Percentiles rank a stretch among this genome's conserved stretches.
These are phyloP conservation scores for Olyra latifolia DNA, from an alignment of 176 grass and related monocot genomes.

Conservation along the genomic window DNA sequence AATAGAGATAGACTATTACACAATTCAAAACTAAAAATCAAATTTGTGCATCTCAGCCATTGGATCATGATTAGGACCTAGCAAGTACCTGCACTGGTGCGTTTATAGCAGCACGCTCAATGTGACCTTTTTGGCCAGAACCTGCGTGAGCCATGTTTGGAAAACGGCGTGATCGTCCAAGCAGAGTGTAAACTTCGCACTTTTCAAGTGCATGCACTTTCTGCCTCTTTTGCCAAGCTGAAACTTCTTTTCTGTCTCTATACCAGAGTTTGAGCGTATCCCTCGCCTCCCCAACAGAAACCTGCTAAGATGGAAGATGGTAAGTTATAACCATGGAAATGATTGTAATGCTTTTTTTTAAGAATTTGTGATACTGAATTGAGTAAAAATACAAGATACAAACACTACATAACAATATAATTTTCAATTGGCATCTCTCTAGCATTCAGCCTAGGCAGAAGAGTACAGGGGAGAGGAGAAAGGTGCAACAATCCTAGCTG, in stretches of 20 bases:
- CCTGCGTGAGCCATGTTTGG: slow-evolving; percentile 47
- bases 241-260: slow-evolving; percentile 75
- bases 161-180: slow-evolving; percentile 79
- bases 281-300: slow-evolving; percentile 76
- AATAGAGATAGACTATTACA: slow-evolving; percentile 27
- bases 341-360: not conserved
- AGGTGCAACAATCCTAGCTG: not conserved
- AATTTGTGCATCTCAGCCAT: not conserved
- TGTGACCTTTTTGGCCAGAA: slow-evolving; percentile 58
- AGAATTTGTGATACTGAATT: not conserved
- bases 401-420: not conserved
- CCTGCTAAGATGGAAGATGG: slow-evolving; percentile 52
- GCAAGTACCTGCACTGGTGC: slow-evolving; percentile 84
- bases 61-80: slow-evolving; percentile 20
- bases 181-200: slow-evolving; percentile 66
- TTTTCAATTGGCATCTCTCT: not conserved
- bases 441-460: not conserved
- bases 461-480: not conserved
- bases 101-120: slow-evolving; percentile 91
- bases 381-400: not conserved
- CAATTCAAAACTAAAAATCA: not conserved
- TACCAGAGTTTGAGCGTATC: slow-evolving; percentile 86
- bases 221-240: slow-evolving; percentile 67
- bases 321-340: slow-evolving; percentile 17
- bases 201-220: slow-evolving; percentile 53